These are phyloP conservation scores for Aureobasidium sp. DNA, from an alignment of 2,329 filamentous ascomycete genomes.

Conservation along the genomic window DNA sequence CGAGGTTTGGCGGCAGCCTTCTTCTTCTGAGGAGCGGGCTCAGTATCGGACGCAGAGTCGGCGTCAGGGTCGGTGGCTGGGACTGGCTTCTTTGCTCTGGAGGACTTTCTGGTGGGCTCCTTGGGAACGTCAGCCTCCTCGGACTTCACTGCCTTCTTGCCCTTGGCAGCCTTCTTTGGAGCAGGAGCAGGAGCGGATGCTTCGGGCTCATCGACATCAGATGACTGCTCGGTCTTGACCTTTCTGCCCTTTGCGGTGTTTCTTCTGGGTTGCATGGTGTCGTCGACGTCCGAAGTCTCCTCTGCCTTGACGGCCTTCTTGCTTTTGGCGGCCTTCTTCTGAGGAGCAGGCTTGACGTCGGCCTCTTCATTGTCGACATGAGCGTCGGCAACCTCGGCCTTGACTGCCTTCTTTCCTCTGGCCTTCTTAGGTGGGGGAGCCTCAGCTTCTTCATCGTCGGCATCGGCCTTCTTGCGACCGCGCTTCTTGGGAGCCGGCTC, in stretches of 20 bases:
- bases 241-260: constrained; percentile 18
- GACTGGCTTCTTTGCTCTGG: constrained; percentile 9
- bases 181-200: not conserved
- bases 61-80: not conserved
- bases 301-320: constrained; percentile 7
- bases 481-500: constrained; percentile 37
- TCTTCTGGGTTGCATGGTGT: constrained; percentile 18
- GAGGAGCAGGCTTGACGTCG: constrained; percentile 16
- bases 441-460: constrained; percentile 31
- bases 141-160: constrained; percentile 9
- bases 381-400: constrained; percentile 23
- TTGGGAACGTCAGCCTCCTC: not conserved
- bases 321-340: constrained; percentile 19
- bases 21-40: constrained; percentile 12
- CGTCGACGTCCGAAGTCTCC: constrained; percentile 11
- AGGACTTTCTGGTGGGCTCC: constrained; percentile 4
- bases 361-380: constrained; percentile 19
- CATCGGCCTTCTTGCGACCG: constrained; percentile 32
- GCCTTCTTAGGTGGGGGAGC: constrained; percentile 23
- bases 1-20: constrained; percentile 11
- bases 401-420: constrained; percentile 22
- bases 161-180: constrained; percentile 3
- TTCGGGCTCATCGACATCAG: constrained; percentile 12
- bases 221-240: not conserved
- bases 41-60: not conserved